A percentile compares a stretch with the other conserved stretches of the same genome.
These are phyloP conservation scores for Parafenestella ontariensis DNA, from an alignment of 2,329 filamentous ascomycete genomes.

Conservation along the genomic window DNA sequence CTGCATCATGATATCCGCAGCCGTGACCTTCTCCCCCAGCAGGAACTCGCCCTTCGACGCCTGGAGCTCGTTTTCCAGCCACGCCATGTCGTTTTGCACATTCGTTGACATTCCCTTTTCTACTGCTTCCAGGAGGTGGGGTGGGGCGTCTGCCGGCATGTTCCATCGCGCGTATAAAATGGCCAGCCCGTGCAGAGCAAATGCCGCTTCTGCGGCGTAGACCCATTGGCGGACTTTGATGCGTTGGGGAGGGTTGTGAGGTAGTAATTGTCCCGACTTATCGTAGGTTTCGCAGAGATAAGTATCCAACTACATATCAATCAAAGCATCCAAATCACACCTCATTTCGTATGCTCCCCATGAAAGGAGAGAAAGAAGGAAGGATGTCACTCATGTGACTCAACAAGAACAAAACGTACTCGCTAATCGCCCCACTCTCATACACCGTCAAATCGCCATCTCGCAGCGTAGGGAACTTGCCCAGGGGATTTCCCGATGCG, in stretches of 20 bases:
- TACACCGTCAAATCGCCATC: conserved; percentile 52
- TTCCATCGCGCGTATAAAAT: conserved; percentile 56
- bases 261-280: conserved; percentile 46
- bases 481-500: conserved; percentile 50
- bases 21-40: conserved; percentile 51
- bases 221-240: conserved; percentile 53
- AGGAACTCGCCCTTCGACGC: conserved; percentile 50
- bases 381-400: not conserved
- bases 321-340: not conserved
- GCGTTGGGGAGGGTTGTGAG: conserved; percentile 41
- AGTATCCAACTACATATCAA: too few species aligned
- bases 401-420: conserved; percentile 39
- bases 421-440: conserved; percentile 57
- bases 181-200: conserved; percentile 54
- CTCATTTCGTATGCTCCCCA: too few species aligned
- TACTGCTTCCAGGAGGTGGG: conserved; percentile 43
- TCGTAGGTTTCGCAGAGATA: conserved; percentile 59
- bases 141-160: conserved; percentile 39
- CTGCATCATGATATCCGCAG: conserved; percentile 57
- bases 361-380: too few species aligned
- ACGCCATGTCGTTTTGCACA: conserved; percentile 55
- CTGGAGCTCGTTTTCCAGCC: conserved; percentile 52
- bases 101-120: conserved; percentile 52
- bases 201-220: conserved; percentile 57
- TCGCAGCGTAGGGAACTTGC: conserved; percentile 55